These are phyloP conservation scores for Triticum urartu DNA, from an alignment of 176 grass and related monocot genomes.

Conservation along the genomic window DNA sequence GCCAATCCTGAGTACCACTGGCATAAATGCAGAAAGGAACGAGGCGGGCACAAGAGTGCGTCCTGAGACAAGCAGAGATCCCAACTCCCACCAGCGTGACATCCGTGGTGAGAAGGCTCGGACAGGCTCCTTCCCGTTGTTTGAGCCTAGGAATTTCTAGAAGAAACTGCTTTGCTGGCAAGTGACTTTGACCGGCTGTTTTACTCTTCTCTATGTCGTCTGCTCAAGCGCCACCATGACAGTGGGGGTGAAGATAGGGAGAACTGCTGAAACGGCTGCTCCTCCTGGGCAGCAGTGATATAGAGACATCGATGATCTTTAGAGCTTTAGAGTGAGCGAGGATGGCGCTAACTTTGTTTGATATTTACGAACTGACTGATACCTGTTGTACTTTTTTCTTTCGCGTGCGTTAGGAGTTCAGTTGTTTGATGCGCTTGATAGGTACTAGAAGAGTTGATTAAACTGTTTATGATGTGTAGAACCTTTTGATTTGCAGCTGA, in stretches of 20 bases:
- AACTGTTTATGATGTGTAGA: too few relatives aligned
- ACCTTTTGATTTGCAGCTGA: too few relatives aligned
- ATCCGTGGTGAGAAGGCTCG: slow-evolving; percentile 42
- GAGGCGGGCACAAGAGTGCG: slow-evolving; percentile 36
- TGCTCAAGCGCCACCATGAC: background rate
- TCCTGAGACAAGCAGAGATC: slow-evolving; percentile 50
- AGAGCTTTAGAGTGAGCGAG: too few relatives aligned
- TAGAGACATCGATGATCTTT: too few relatives aligned
- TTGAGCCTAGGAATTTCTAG: slow-evolving; percentile 62
- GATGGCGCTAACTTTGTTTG: too few relatives aligned
- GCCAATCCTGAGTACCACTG: slow-evolving; percentile 62
- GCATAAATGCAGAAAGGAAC: slow-evolving; percentile 26
- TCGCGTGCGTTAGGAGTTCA: too few relatives aligned
- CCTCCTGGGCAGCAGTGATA: too few relatives aligned
- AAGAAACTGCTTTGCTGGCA: slow-evolving; percentile 53
- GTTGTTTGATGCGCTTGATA: too few relatives aligned
- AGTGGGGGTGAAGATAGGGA: background rate
- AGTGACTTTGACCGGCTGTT: slow-evolving; percentile 38
- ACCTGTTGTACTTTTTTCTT: too few relatives aligned
- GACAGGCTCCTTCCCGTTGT: slow-evolving; percentile 69
- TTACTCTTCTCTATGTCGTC: slow-evolving; percentile 22
- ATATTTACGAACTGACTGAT: too few relatives aligned
- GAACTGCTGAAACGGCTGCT: too few relatives aligned
- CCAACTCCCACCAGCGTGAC: slow-evolving; percentile 45
- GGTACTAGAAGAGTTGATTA: too few relatives aligned